A percentile compares a stretch with the other conserved stretches of the same genome.
phyloP scores from a whole-genome alignment of 2,329 filamentous ascomycete species.

The Penicillium sp. region DNA sequence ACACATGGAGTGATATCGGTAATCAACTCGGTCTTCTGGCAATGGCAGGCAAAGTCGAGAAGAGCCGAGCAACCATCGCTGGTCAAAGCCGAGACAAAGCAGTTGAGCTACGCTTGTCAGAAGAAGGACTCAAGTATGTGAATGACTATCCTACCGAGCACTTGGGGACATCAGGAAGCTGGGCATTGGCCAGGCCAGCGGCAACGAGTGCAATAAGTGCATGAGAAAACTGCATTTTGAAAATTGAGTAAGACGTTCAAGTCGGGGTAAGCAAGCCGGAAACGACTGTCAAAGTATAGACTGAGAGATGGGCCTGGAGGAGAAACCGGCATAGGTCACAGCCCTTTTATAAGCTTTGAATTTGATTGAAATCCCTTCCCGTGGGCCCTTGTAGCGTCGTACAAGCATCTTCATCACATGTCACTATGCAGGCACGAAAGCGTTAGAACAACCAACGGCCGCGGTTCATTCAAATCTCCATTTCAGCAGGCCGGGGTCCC shows the following conservation, averaged over 20 bases:
- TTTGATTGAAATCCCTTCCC: too few relatives aligned
- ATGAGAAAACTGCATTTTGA: conserved; percentile 34
- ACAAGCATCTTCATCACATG: conserved; percentile 1
- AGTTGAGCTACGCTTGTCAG: conserved; percentile 36
- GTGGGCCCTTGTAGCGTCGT: too few relatives aligned
- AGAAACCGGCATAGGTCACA: conserved; percentile 5
- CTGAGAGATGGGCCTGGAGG: conserved; percentile 8
- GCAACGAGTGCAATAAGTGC: conserved; percentile 36
- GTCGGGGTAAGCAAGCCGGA: conserved; percentile 9
- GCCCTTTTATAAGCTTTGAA: conserved; percentile 20
- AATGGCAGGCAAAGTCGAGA: conserved; percentile 48
- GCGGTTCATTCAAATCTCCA: conserved; percentile 1
- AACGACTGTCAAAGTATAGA: conserved; percentile 22
- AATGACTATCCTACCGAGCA: conserved; percentile 41
- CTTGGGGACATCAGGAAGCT: conserved; percentile 42
- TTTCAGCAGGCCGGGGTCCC: conserved; percentile 1
- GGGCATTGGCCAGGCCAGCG: conserved; percentile 43
- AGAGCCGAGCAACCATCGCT: conserved; percentile 43
- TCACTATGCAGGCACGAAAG: not conserved
- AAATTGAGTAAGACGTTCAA: conserved; percentile 1
- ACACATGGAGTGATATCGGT: conserved; percentile 44
- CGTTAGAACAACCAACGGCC: not conserved
- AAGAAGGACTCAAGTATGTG: not conserved
- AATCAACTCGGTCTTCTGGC: conserved; percentile 43
- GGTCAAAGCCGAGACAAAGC: conserved; percentile 41